Evolutionary conservation across 352 stramenopile genomes (phyloP).

Genomic region (Globisporangium cylindrosporum): DNA sequence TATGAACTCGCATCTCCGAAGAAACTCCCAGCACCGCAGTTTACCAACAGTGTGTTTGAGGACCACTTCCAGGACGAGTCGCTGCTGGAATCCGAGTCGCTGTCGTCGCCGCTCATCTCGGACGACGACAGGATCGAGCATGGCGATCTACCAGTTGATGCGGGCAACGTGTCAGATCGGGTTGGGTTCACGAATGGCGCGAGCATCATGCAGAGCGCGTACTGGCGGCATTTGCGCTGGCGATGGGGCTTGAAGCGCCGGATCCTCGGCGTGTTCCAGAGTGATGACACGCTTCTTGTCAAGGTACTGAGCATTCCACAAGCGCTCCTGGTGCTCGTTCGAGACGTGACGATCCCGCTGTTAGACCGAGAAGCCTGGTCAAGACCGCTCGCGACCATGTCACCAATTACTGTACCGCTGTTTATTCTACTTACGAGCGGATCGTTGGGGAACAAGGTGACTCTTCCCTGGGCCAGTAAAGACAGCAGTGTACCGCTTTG

Average conservation of each 20-base stretch:
- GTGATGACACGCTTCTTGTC: slow-evolving; percentile 35
- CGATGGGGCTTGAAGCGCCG: slow-evolving; percentile 58
- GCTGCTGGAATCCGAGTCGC: slow-evolving; percentile 19
- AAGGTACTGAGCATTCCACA: slow-evolving; percentile 59
- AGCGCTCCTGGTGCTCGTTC: slow-evolving; percentile 42
- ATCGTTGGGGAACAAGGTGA: slow-evolving; percentile 11
- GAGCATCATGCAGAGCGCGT: slow-evolving; percentile 39
- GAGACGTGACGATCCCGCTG: slow-evolving; percentile 69
- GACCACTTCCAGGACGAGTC: slow-evolving; percentile 59
- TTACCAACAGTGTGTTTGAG: slow-evolving; percentile 49
- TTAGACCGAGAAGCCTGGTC: slow-evolving; percentile 74
- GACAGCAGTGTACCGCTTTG: slow-evolving; percentile 36
- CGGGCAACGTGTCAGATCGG: background rate
- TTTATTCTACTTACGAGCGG: slow-evolving; percentile 77
- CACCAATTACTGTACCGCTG: slow-evolving; percentile 76
- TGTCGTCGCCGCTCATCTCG: slow-evolving; percentile 62
- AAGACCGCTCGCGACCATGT: slow-evolving; percentile 80
- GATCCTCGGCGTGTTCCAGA: slow-evolving; percentile 40
- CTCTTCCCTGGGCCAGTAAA: slow-evolving; percentile 20
- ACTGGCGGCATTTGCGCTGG: slow-evolving; percentile 76
- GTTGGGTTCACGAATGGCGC: slow-evolving; percentile 39
- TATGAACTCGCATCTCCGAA: slow-evolving; percentile 27
- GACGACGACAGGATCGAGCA: slow-evolving; percentile 34
- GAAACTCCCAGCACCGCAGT: slow-evolving; percentile 22
- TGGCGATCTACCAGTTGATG: slow-evolving; percentile 4